phyloP scores from a whole-genome alignment of 73 alveolate genomes.

The Urostyla sp. region DNA sequence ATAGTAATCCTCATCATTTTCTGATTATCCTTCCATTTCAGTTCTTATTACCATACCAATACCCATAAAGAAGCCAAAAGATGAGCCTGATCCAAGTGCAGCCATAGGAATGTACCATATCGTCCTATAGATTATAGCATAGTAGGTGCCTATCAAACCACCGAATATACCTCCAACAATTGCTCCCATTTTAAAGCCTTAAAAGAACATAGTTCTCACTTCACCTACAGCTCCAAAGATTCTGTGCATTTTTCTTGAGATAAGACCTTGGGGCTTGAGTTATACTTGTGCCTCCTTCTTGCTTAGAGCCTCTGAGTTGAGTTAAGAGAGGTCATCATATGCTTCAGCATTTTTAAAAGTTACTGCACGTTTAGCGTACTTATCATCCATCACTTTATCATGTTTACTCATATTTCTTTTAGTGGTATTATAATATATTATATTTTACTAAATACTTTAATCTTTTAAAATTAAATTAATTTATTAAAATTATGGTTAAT shows the following conservation, averaged over 20 bases:
- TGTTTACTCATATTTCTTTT: constrained; percentile 32
- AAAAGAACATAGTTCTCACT: constrained; percentile 52
- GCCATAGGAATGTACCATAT: constrained; percentile 63
- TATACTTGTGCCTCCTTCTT: constrained; percentile 1
- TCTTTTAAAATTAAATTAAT: background rate
- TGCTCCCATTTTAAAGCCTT: constrained; percentile 80
- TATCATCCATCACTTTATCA: constrained; percentile 41
- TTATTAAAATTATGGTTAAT: background rate
- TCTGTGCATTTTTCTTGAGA: constrained; percentile 61
- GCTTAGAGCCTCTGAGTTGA: background rate
- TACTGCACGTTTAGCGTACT: constrained; percentile 35
- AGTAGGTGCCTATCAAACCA: constrained; percentile 67
- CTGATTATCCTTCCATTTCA: constrained; percentile 57
- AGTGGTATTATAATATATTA: background rate
- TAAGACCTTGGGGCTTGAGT: constrained; percentile 46
- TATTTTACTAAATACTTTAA: background rate
- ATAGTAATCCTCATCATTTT: background rate
- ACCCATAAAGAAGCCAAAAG: constrained; percentile 85
- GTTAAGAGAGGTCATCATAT: background rate
- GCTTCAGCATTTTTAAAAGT: background rate
- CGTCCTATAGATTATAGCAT: constrained; percentile 49
- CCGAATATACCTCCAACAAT: constrained; percentile 79
- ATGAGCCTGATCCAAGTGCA: constrained; percentile 69
- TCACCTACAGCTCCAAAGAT: constrained; percentile 67
- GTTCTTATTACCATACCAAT: constrained; percentile 77